phyloP scores from a whole-genome alignment of 768 basidiomycete species.

The Rhizopogon vinicolor region DNA sequence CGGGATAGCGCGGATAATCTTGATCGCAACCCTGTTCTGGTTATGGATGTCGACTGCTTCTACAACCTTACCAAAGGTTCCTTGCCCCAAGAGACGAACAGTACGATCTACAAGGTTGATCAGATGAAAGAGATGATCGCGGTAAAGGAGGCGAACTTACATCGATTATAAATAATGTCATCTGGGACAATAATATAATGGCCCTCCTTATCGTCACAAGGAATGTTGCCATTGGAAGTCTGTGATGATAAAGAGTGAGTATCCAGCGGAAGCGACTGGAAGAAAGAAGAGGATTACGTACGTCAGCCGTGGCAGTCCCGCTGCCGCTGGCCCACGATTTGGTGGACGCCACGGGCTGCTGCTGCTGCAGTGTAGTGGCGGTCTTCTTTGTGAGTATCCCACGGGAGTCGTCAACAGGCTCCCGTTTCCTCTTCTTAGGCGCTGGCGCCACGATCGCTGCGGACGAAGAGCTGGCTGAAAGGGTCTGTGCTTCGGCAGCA shows the following conservation, averaged over 20 bases:
- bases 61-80: slow-evolving; percentile 98
- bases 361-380: slow-evolving; percentile 40
- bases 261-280: slow-evolving; percentile 13
- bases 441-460: slow-evolving; percentile 63
- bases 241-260: slow-evolving; percentile 28
- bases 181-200: slow-evolving; percentile 95
- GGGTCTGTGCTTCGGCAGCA: slow-evolving; percentile 78
- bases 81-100: slow-evolving; percentile 87
- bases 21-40: slow-evolving; percentile 85
- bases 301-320: slow-evolving; percentile 62
- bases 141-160: slow-evolving; percentile 39
- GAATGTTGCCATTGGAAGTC: slow-evolving; percentile 60
- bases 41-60: slow-evolving; percentile 82
- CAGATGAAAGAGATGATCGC: slow-evolving; percentile 2
- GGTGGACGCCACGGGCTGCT: slow-evolving; percentile 43
- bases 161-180: slow-evolving; percentile 83
- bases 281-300: slow-evolving; percentile 34
- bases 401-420: slow-evolving; percentile 69
- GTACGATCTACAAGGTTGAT: slow-evolving; percentile 70
- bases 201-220: slow-evolving; percentile 97
- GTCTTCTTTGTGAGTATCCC: slow-evolving; percentile 62
- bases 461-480: slow-evolving; percentile 62
- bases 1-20: slow-evolving; percentile 97
- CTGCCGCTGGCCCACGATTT: slow-evolving; percentile 69
- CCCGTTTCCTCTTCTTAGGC: slow-evolving; percentile 82